Base-by-base conservation (phyloP, 441 rosid genomes). In the Erodium moschatum region DNA sequence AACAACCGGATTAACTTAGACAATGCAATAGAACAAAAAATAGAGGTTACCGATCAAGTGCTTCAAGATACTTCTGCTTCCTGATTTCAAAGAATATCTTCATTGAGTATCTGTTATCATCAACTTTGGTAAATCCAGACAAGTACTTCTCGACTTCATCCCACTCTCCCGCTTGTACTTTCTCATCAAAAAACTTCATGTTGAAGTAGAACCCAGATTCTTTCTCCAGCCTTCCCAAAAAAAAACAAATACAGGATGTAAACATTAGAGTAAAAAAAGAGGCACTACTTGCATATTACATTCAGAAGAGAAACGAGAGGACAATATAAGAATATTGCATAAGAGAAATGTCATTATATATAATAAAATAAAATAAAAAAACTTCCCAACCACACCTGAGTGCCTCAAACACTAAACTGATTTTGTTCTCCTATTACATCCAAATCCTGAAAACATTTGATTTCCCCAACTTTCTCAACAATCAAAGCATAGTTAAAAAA, bases 121-220 rank as follows among this genome's bases (percentile, higher is more conserved):
- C 96, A 38, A 89, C 89, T 73, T 87, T 89, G 0, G 96, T 89
- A 71, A 87, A 89, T 5, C 96, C 96, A 21, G 96, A 89, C 11
- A 89, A 72, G 76, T 87, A 89, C 81, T 87, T 89, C 80, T 89
- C 92, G 50, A 89, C 88, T 69, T 89, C 91, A 74, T 89, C 96
- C 96, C 96, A 89, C 81, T 89, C 92, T 38, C 92, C 96, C 76
- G 83, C 87, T 44, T 88, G 84, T 75, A 87, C 91, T 89, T 85
- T 85, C 20, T 89, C 96, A 78, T 89, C 96, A 73, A 89, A 89
- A 65, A 81, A 75, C 76, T 84, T 78, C 88, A 89, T 81, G 78
- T 86, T 89, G 80, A 87, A 89, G 84, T 74, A 87, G 78, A 86
- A 87, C 29, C 88, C 91, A 0, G 96, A 89, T 77, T 89, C 96